phyloP scores from a whole-genome alignment of 345 rosid genomes.

The Eutrema heterophyllum region DNA sequence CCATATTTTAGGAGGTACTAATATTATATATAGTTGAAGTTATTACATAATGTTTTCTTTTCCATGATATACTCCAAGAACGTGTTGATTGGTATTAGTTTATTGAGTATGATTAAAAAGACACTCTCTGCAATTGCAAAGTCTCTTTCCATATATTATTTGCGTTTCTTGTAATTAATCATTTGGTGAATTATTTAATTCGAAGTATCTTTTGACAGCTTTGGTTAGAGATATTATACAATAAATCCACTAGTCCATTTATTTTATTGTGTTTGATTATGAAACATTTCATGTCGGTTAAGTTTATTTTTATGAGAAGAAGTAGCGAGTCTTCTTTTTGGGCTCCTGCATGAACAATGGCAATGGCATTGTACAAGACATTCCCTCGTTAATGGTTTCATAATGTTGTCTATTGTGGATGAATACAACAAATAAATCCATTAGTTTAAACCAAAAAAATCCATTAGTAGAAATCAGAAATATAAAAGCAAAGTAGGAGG shows the following conservation, averaged over 20 bases:
- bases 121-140: constrained; percentile 18
- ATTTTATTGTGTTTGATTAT: constrained; percentile 26
- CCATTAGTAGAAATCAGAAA: background rate
- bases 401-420: background rate
- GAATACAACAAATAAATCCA: too few relatives aligned
- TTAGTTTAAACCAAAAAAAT: background rate
- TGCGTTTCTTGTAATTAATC: constrained; percentile 15
- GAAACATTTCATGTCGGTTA: constrained; percentile 27
- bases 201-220: constrained; percentile 34
- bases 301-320: background rate
- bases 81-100: constrained; percentile 24
- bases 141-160: constrained; percentile 24
- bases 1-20: constrained; percentile 19
- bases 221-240: constrained; percentile 23
- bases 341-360: constrained; percentile 24
- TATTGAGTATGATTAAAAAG: constrained; percentile 22
- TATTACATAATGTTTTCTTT: constrained; percentile 11
- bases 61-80: constrained; percentile 30
- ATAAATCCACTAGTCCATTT: constrained; percentile 15
- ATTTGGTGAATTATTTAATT: constrained; percentile 17
- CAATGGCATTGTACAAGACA: background rate
- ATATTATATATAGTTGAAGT: constrained; percentile 9
- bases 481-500: background rate
- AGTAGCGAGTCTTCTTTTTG: background rate
- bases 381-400: background rate